Conservation (phyloP, 371 early-diverging fungal species). For the Syncephalastrum racemosum region DNA sequence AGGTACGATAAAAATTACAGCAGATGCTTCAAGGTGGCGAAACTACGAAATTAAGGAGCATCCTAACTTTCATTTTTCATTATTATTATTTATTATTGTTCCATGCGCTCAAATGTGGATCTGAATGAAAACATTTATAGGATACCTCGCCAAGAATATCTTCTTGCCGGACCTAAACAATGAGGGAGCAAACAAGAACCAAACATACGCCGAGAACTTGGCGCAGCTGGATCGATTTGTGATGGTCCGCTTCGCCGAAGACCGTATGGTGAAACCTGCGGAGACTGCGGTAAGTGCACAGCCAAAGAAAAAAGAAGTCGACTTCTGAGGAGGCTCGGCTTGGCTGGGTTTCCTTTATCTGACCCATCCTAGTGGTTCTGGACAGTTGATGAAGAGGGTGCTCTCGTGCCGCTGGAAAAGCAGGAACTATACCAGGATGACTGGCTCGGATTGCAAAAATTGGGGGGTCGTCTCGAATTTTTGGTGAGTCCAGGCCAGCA, state of each 20-base stretch:
- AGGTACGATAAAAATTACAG: conserved; percentile 15
- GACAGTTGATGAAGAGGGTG: conserved; percentile 54
- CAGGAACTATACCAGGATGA: conserved; percentile 67
- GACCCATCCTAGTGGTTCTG: conserved; percentile 73
- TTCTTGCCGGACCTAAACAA: conserved; percentile 90
- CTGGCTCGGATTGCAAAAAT: conserved; percentile 67
- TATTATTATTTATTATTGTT: too few relatives aligned
- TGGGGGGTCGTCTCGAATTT: conserved; percentile 56
- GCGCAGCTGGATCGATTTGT: conserved; percentile 67
- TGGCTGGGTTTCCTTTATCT: conserved; percentile 3
- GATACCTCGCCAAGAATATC: conserved; percentile 72
- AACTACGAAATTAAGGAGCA: too few relatives aligned
- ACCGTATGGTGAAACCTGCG: conserved; percentile 77
- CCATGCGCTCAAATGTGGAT: neutral
- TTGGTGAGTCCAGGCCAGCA: conserved; percentile 67
- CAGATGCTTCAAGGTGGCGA: too few relatives aligned
- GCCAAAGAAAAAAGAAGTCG: conserved; percentile 1
- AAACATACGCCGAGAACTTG: conserved; percentile 59
- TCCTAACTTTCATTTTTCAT: too few relatives aligned
- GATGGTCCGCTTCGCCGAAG: conserved; percentile 76
- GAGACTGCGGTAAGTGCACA: conserved; percentile 63
- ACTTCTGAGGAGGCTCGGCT: conserved; percentile 1
- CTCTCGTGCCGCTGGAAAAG: conserved; percentile 53
- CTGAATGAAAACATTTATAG: conserved; percentile 18
- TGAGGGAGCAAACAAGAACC: conserved; percentile 56